Conservation (phyloP, 2,329 filamentous ascomycete species). For the Sclerotinia glacialis region DNA sequence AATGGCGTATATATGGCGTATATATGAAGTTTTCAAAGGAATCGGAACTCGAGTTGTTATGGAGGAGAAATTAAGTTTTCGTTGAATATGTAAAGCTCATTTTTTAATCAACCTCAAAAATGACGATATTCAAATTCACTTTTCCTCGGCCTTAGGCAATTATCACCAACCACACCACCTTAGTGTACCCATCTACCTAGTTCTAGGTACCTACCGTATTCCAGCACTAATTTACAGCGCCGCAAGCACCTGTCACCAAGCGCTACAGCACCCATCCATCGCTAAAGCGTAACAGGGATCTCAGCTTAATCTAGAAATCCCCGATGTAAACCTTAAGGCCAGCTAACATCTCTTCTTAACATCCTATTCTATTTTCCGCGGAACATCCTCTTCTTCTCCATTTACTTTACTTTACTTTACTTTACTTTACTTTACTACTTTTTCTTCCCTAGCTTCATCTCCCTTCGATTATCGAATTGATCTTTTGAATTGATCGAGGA, state of each 20-base stretch:
- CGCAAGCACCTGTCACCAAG: not conserved
- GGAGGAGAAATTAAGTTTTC: not conserved
- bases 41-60: not conserved
- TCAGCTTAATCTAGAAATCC: slow-evolving; percentile 1
- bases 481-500: not conserved
- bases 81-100: not conserved
- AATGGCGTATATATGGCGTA: not conserved
- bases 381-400: slow-evolving; percentile 10
- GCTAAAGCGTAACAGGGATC: slow-evolving; percentile 9
- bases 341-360: slow-evolving; percentile 1
- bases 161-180: too few relatives aligned
- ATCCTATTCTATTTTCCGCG: slow-evolving; percentile 2
- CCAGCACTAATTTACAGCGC: not conserved
- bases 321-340: slow-evolving; percentile 12
- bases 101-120: not conserved
- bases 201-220: not conserved
- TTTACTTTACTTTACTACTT: not conserved
- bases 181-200: not conserved
- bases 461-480: not conserved
- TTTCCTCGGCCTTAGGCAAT: slow-evolving; percentile 11
- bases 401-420: not conserved
- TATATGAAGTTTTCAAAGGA: not conserved
- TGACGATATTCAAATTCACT: slow-evolving; percentile 6
- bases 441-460: not conserved
- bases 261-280: not conserved